Evolutionary conservation across 169 alveolate genomes (phyloP), one percentile per base, ranked within the genome.

Genomic region (Sarcocystis neurona): DNA sequence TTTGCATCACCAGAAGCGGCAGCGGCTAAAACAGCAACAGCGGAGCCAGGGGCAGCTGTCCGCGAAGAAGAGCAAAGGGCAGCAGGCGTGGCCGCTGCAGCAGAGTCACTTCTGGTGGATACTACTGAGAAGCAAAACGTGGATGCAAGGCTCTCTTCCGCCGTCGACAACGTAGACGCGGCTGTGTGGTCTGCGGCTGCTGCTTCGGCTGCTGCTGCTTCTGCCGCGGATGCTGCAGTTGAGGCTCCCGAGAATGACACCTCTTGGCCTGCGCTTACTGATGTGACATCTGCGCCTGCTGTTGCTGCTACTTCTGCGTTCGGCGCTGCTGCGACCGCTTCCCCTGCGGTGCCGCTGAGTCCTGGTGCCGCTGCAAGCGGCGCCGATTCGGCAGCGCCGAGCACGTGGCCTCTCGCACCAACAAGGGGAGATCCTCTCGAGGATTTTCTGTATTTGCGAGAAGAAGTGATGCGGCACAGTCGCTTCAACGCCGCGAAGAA

Each of bases 301-400:
- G 47, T 8, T n/a, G 43, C 32, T 12, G 23, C n/a, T 39, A 12
- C 0, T 18, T 32, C 75, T 10, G 43, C 27, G 27, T 10, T 39
- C 6, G 23, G 43, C 32, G 75, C 75, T 63, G 0, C 75, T 63
- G 66, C 66, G 12, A 20, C 39, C 43, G 56, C 80, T 39, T 3
- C 50, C 5, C 34, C 37, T 72, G 27, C 80, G 15, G 53, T 34
- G 15, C 37, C 80, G 37, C 34, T 34, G 2, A 34, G 2, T 0
- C 4, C 32, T 12, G 58, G 15, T 50, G 87, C 56, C 3, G 75
- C 70, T 37, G 79, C 60, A n/a, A 43, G 68, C 37, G 77, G 53
- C n/a, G 74, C 32, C n/a, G 80, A 6, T 72, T 47, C 80, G 37
- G 80, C 80, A 41, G 56, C 80, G n/a, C n/a, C n/a, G n/a, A n/a